A percentile compares a stretch with the other conserved stretches of the same genome.
phyloP scores from a whole-genome alignment of 345 rosid genomes.

The Fremontodendron californicum region DNA sequence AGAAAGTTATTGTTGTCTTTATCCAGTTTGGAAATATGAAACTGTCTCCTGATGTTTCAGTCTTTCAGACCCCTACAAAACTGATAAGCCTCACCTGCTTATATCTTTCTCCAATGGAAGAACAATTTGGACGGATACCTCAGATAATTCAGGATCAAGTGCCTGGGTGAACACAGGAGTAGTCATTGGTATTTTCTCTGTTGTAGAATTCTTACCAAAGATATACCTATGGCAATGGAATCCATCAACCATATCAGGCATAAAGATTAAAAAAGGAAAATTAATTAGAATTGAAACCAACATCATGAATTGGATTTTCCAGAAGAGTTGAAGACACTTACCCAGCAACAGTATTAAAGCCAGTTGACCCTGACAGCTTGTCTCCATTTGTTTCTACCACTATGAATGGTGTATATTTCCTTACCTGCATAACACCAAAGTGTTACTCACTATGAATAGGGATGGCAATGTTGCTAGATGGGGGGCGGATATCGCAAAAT shows the following conservation, averaged over 20 bases:
- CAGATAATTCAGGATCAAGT: slow-evolving; percentile 37
- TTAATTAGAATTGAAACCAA: not conserved
- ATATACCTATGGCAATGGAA: slow-evolving; percentile 46
- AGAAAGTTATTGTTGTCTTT: not conserved
- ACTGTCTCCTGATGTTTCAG: not conserved
- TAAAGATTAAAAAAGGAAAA: not conserved
- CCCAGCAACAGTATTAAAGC: slow-evolving; percentile 11
- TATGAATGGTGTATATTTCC: slow-evolving; percentile 55
- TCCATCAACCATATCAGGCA: not conserved
- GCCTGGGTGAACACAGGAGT: slow-evolving; percentile 13
- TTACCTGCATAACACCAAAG: slow-evolving; percentile 42
- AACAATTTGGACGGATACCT: slow-evolving; percentile 73
- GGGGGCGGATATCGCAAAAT: too few species aligned
- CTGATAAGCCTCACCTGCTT: slow-evolving; percentile 40
- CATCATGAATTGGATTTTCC: not conserved
- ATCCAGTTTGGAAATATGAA: not conserved
- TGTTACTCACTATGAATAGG: not conserved
- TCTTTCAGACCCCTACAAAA: not conserved
- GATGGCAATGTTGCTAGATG: too few species aligned
- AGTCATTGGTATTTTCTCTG: slow-evolving; percentile 19
- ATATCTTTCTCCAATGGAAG: slow-evolving; percentile 69
- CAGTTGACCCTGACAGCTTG: slow-evolving; percentile 48
- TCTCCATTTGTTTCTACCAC: slow-evolving; percentile 84
- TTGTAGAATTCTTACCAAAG: slow-evolving; percentile 17
- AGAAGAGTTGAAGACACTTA: not conserved